Base-by-base conservation (phyloP, 164 flowering plant species). In the Vitis rupestris region DNA sequence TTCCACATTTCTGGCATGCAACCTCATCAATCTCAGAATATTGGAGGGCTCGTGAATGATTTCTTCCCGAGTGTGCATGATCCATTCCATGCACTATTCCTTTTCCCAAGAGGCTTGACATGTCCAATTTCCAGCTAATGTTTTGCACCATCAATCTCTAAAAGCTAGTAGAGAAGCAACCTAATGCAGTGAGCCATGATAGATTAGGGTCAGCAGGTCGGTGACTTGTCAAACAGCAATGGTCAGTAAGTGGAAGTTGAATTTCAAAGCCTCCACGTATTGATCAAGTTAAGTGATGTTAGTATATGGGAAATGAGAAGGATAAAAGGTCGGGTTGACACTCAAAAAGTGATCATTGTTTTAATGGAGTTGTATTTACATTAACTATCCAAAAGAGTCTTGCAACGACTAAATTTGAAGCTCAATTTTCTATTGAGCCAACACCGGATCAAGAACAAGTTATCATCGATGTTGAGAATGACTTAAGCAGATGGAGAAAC, bases 381-480 rank as follows among this genome's bases (percentile, higher is more conserved):
- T 76, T 83, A 97, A 81, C 4, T 92, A 90, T 59, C 94, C 96
- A 5, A 87, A 2, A 87, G 73, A 70, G 68, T 72, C 74, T 82
- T 58, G 81, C 78, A 13, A 69, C 87, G 75, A 79, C 74, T 73
- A 84, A 88, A 63, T 95, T 95, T 78, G 78, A 78, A 23, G 82
- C 89, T 69, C 89, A 78, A 62, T 92, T 95, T 85, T 93, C 91
- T 65, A 91, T 84, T 77, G 73, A 87, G 70, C 96, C 99, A 59
- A 95, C 98, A 48, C 96, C 94, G 2, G 96, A 95, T 81, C 98
- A 95, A 71, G 78, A 87, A 51, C 90, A 95, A 98, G 99, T 97
- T 67, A 89, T 95, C 73, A 72, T 84, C 77, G 99, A 95, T 75
- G 99, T 92, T 52, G 90, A 92, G 71, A 88, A 68, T 78, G 99